phyloP scores from a whole-genome alignment of 345 rosid genomes.

The Reutealis trisperma region DNA sequence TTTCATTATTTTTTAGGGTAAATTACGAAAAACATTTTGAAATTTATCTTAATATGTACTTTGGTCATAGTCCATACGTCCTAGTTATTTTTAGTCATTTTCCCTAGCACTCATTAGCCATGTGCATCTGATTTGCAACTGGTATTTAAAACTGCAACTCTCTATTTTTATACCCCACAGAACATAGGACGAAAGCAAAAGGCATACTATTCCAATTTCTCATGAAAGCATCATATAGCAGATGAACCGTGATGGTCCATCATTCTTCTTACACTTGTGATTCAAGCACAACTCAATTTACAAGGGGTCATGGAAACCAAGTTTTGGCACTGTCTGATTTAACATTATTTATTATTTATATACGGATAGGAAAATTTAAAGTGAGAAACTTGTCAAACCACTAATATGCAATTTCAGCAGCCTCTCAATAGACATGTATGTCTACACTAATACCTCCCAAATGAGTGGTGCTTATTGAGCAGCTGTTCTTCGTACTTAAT shows the following conservation, averaged over 20 bases:
- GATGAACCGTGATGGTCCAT: background rate
- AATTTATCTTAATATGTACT: too few relatives aligned
- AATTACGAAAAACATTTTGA: too few relatives aligned
- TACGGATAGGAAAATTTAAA: constrained; percentile 1
- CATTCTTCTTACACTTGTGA: constrained; percentile 8
- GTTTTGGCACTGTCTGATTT: constrained; percentile 13
- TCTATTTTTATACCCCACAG: too few relatives aligned
- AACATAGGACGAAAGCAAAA: too few relatives aligned
- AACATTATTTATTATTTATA: constrained; percentile 27
- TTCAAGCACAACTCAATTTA: constrained; percentile 26
- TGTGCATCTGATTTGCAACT: too few relatives aligned
- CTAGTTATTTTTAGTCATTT: too few relatives aligned
- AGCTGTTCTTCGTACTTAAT: constrained; percentile 38
- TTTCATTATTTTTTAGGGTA: too few relatives aligned
- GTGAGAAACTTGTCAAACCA: background rate
- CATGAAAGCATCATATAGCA: background rate
- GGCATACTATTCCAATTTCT: too few relatives aligned
- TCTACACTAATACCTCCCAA: constrained; percentile 71
- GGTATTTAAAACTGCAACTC: too few relatives aligned
- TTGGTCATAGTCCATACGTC: too few relatives aligned
- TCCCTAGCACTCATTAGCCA: too few relatives aligned
- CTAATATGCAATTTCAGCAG: constrained; percentile 15
- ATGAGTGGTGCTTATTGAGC: constrained; percentile 33
- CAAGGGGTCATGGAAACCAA: constrained; percentile 2
- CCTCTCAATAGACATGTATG: constrained; percentile 73